Evolutionary conservation across 371 early-diverging fungal genomes (phyloP).

Genomic region (Mucor racemosus): DNA sequence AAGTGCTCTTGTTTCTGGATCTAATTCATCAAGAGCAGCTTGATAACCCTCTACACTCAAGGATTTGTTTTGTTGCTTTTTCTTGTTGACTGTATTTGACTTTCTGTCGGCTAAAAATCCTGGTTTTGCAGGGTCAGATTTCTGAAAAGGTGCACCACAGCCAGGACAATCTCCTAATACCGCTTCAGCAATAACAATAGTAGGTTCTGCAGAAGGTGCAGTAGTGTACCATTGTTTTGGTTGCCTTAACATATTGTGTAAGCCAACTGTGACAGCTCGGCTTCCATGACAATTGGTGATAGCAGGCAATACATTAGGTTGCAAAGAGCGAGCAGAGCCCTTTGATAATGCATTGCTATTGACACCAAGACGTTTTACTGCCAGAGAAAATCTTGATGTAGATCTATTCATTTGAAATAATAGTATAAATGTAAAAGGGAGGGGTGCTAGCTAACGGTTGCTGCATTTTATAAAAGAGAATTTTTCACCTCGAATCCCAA

Average conservation of each 20-base stretch:
- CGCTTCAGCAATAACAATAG: not conserved
- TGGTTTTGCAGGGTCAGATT: constrained; percentile 40
- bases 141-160: constrained; percentile 74
- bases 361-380: not conserved
- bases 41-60: constrained; percentile 50
- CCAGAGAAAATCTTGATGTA: not conserved
- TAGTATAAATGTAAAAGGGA: not conserved
- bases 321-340: not conserved
- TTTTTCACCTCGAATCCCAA: not conserved
- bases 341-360: not conserved
- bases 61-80: constrained; percentile 25
- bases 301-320: not conserved
- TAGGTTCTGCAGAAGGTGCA: not conserved
- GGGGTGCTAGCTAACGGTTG: constrained; percentile 1
- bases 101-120: constrained; percentile 55
- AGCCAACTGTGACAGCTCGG: not conserved
- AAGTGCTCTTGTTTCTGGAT: constrained; percentile 43
- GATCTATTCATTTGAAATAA: constrained; percentile 2
- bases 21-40: constrained; percentile 26
- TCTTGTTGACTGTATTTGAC: constrained; percentile 7
- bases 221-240: not conserved
- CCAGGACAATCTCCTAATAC: constrained; percentile 61
- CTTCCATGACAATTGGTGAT: not conserved
- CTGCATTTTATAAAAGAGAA: not conserved
- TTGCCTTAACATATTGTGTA: not conserved